Conservation (phyloP, 345 rosid genomes). For the Eucalyptus melliodora region DNA sequence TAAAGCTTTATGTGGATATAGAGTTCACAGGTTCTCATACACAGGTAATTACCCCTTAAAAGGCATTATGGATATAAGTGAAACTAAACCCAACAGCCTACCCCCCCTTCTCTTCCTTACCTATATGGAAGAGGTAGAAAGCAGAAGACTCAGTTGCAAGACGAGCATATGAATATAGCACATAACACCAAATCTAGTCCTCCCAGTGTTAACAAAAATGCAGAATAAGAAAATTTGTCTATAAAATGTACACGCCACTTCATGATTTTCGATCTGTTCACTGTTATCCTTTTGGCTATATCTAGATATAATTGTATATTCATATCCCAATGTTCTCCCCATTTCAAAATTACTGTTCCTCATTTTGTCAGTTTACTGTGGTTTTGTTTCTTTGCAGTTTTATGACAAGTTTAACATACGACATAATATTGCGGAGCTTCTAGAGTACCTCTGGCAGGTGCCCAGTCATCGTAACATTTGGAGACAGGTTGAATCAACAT, state of each 20-base stretch:
- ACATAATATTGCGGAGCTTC: slow-evolving; percentile 96
- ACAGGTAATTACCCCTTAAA: slow-evolving; percentile 42
- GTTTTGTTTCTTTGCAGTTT: slow-evolving; percentile 37
- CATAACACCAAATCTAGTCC: background rate
- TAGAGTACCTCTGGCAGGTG: slow-evolving; percentile 97
- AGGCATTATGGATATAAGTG: background rate
- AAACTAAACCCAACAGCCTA: background rate
- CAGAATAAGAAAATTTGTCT: background rate
- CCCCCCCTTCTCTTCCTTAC: background rate
- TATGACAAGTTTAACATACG: slow-evolving; percentile 98
- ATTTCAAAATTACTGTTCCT: background rate
- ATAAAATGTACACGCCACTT: background rate
- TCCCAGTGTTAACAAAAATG: background rate
- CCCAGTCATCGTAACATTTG: slow-evolving; percentile 97
- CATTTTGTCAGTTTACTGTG: background rate
- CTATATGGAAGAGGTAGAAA: background rate
- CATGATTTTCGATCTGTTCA: background rate
- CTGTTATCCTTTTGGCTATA: background rate
- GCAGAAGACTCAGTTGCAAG: background rate
- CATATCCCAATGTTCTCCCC: background rate
- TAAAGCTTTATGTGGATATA: slow-evolving; percentile 97
- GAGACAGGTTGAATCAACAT: slow-evolving; percentile 59
- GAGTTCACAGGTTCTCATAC: slow-evolving; percentile 99
- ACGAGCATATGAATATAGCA: background rate
- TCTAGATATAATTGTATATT: background rate